Evolutionary conservation across 371 early-diverging fungal species (phyloP).

Genomic region (Apophysomyces elegans): DNA sequence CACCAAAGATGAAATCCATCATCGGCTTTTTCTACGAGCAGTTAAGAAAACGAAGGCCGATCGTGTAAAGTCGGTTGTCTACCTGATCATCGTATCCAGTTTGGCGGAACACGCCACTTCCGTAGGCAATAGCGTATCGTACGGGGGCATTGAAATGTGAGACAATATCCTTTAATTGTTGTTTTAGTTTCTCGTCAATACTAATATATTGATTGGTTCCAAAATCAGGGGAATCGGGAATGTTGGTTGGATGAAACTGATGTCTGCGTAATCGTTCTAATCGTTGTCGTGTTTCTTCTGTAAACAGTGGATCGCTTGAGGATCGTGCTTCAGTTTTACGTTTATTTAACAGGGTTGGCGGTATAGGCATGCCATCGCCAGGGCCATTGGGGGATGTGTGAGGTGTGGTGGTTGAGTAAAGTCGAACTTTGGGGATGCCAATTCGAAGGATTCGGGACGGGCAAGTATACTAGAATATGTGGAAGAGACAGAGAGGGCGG

Average conservation of each 20-base stretch:
- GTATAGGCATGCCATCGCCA: not conserved
- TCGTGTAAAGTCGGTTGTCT: not conserved
- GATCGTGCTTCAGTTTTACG: slow-evolving; percentile 5
- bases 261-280: slow-evolving; percentile 45
- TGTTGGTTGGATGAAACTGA: slow-evolving; percentile 53
- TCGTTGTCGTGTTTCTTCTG: slow-evolving; percentile 42
- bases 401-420: not conserved
- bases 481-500: not conserved
- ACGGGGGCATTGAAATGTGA: slow-evolving; percentile 71
- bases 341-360: not conserved
- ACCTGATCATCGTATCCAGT: slow-evolving; percentile 77
- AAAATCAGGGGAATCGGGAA: slow-evolving; percentile 67
- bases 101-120: slow-evolving; percentile 94
- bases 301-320: slow-evolving; percentile 20
- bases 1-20: slow-evolving; percentile 96
- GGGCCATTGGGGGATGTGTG: not conserved
- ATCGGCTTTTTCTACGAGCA: slow-evolving; percentile 65
- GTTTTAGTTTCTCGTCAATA: slow-evolving; percentile 63
- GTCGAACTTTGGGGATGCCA: not conserved
- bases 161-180: slow-evolving; percentile 62
- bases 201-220: slow-evolving; percentile 70
- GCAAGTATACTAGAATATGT: not conserved
- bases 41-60: not conserved
- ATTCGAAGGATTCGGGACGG: not conserved
- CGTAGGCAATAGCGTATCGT: slow-evolving; percentile 93